These are phyloP conservation scores for Cutaneotrichosporon cutaneum DNA, from an alignment of 1,284 basidiomycete genomes.

Conservation along the genomic window DNA sequence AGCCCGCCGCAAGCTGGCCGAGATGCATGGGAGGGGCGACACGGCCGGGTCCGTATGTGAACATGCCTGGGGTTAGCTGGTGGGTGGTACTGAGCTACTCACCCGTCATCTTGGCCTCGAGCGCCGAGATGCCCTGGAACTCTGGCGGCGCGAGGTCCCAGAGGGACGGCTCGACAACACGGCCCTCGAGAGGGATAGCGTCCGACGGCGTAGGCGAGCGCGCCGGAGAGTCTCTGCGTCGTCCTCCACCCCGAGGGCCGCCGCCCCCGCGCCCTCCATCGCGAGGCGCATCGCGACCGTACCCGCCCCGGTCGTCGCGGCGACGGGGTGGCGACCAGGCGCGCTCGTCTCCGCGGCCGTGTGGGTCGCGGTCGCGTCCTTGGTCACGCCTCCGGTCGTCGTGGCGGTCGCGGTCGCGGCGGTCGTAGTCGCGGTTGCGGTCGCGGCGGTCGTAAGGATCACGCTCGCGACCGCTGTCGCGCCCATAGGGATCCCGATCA, in stretches of 20 bases:
- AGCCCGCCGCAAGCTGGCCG: constrained; percentile 54
- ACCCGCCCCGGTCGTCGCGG: constrained; percentile 41
- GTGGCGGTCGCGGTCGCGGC: constrained; percentile 17
- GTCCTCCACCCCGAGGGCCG: constrained; percentile 50
- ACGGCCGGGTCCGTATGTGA: constrained; percentile 48
- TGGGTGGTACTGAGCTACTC: constrained; percentile 33
- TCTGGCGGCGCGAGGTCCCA: constrained; percentile 96
- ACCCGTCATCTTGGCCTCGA: constrained; percentile 97
- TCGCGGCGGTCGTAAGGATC: constrained; percentile 20
- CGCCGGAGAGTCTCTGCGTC: constrained; percentile 58
- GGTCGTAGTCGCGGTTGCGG: constrained; percentile 16
- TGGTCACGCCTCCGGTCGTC: constrained; percentile 16
- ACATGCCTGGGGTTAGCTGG: constrained; percentile 39
- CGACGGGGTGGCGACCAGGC: constrained; percentile 10
- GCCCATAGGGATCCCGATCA: constrained; percentile 19
- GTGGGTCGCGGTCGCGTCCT: constrained; percentile 14
- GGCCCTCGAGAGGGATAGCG: constrained; percentile 75
- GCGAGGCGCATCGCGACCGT: constrained; percentile 22
- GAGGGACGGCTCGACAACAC: constrained; percentile 80
- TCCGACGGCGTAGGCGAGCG: constrained; percentile 89
- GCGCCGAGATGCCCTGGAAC: constrained; percentile 88
- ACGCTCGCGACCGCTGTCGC: constrained; percentile 17
- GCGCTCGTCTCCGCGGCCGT: constrained; percentile 21
- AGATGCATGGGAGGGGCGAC: constrained; percentile 48
- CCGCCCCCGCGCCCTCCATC: constrained; percentile 40